Evolutionary conservation across 2,329 filamentous ascomycete species (phyloP), one percentile per base, ranked within the genome.

Genomic region (Alternaria dauci): DNA sequence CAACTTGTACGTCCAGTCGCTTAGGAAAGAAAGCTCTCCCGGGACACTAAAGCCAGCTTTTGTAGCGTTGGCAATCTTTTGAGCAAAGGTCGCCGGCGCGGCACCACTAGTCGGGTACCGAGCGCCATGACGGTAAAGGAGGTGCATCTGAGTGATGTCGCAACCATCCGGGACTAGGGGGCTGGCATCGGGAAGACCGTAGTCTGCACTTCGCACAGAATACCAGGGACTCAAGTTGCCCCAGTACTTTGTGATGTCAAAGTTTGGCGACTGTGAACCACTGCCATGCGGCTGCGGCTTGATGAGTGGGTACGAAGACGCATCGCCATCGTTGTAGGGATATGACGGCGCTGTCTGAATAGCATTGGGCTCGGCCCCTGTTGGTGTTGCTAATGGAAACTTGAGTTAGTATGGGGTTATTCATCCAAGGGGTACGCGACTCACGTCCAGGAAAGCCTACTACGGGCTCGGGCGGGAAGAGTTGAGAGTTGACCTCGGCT

Each of bases 181-280:
- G n/a, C 57, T 67, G 1, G 73, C 69, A 52, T 73, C 59, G 18
- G 69, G 65, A 46, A 75, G 51, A 16, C 73, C 70, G 43, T 74
- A 75, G 46, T 75, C 73, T 3, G 67, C 50, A 9, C 71, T 74
- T 9, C 59, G 66, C 14, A 75, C 55, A 26, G 71, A 73, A 52
- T 73, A 73, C 72, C 72, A 74, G 9, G 73, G 73, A 8, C 68
- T 68, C 5, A 75, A 58, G 36, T 75, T 75, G 8, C 73, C 71
- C 73, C 73, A 74, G 58, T 74, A 72, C 36, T 71, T 73, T 50
- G 56, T 65, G 28, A 73, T 73, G 25, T 75, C 71, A 47, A 75
- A 73, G 8, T 55, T 51, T 30, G 63, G 53, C 8, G 66, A 68
- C 26, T 66, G 60, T 3, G 58, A 50, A 32, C 55, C 59, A 20